These are phyloP conservation scores for Rhizopus arrhizus DNA, from an alignment of 371 early-diverging fungal genomes.

Conservation along the genomic window DNA sequence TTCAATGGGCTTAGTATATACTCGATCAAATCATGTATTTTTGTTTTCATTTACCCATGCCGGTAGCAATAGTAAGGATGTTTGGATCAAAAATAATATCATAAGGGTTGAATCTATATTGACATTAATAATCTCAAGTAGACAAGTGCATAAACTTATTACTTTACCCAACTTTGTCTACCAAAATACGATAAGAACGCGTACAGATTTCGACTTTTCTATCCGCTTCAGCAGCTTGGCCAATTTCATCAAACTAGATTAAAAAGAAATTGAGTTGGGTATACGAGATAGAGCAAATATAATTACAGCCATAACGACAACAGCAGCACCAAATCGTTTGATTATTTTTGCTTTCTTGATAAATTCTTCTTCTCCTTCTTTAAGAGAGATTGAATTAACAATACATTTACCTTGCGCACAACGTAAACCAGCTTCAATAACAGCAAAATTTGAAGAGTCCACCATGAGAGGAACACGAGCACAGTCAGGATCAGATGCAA, in stretches of 20 bases:
- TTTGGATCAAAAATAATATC: conserved; percentile 96
- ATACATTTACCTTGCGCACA: conserved; percentile 96
- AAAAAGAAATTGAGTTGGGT: not conserved
- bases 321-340: conserved; percentile 91
- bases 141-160: too few relatives aligned
- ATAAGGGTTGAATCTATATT: conserved; percentile 71
- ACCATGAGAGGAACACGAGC: conserved; percentile 87
- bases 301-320: conserved; percentile 89
- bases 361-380: conserved; percentile 93
- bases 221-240: conserved; percentile 84
- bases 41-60: conserved; percentile 59
- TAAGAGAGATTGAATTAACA: conserved; percentile 93
- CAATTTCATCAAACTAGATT: conserved; percentile 82
- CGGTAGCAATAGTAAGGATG: conserved; percentile 93
- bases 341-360: conserved; percentile 85
- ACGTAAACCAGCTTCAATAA: conserved; percentile 91
- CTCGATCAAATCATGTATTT: too few relatives aligned
- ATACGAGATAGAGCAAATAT: conserved; percentile 5
- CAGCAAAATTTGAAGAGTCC: conserved; percentile 95
- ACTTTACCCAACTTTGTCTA: conserved; percentile 71
- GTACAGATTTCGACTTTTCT: conserved; percentile 90
- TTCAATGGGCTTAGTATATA: not conserved
- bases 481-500: conserved; percentile 94
- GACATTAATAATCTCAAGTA: not conserved
- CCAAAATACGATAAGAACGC: conserved; percentile 86